Percentiles rank a stretch among this genome's conserved stretches.
Evolutionary conservation across 768 basidiomycete species (phyloP).

Genomic region (Phanerochaete sordida): DNA sequence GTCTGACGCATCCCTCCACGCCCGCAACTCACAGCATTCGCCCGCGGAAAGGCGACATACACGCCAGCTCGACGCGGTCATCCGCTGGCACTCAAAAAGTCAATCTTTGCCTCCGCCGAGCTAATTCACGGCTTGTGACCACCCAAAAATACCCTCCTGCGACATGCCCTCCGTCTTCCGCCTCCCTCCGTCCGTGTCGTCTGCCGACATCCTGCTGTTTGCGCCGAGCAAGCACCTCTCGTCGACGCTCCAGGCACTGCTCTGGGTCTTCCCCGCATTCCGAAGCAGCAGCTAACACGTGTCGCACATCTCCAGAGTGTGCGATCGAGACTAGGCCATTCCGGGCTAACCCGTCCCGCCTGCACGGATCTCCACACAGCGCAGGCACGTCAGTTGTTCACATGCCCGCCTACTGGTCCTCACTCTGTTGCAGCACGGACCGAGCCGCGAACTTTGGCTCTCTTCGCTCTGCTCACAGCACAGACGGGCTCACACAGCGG

Average conservation of each 20-base stretch:
- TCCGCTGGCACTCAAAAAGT: too few relatives aligned
- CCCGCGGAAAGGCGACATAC: neutral
- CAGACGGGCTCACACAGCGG: neutral
- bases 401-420: neutral
- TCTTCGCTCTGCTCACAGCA: neutral
- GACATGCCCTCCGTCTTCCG: neutral
- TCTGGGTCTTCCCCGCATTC: neutral
- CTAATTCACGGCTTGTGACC: neutral
- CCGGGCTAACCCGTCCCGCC: neutral
- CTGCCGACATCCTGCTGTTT: neutral
- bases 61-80: too few relatives aligned
- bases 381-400: neutral
- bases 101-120: neutral
- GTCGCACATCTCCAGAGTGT: slow-evolving; percentile 1
- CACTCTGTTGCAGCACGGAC: neutral
- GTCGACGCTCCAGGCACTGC: neutral
- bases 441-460: neutral
- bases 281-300: slow-evolving; percentile 2
- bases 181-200: neutral
- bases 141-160: neutral
- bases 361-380: neutral
- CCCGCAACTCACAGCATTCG: neutral
- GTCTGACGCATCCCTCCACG: neutral
- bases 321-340: slow-evolving; percentile 2
- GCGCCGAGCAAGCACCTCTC: neutral